Base-by-base conservation (phyloP, 805 yeast genomes). In the Ogataea salicorniae region DNA sequence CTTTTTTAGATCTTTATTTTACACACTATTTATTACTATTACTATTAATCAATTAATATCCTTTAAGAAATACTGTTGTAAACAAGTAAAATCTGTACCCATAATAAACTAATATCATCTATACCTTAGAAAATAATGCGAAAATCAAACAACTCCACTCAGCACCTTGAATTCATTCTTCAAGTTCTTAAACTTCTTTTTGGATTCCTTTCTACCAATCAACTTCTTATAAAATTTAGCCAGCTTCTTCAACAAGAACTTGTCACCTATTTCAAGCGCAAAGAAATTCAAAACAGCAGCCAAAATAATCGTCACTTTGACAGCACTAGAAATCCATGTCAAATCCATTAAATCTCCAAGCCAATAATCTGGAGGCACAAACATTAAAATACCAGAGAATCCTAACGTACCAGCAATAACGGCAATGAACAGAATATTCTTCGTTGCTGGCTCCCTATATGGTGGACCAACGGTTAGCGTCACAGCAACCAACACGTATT, bases 401-500 rank as follows among this genome's bases (percentile, higher is more conserved):
- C 71, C 42, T 0, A 76, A 46, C 0, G 95, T 77, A 1, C 70
- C 49, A 0, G 70, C 52, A 38, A 87, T 72, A 44, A 90, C 88
- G 1, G 71, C 37, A 44, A 94, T 70, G 62, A 90, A 92, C 6
- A 95, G 95, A 11, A 54, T 43, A 58, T 85, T 94, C 51, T 80
- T 73, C 26, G 69, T 64, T 56, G 84, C 78, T 1, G 91, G 83
- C 60, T 87, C 84, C 47, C 99, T 75, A 65, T 89, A 94, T 18
- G 99, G 99, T 8, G 94, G 91, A 0, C 99, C 99, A 13, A 80
- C 87, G 17, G 96, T 86, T 49, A 94, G 71, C n/a, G 90, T 79
- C 31, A 88, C 68, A 0, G 97, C 97, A 46, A 82, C 76, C 47
- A 89, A 69, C 42, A 95, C 85, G 65, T 94, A 94, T 70, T 94